Evolutionary conservation across 495 filamentous ascomycete genomes (phyloP).

Genomic region (Xylaria castorea): DNA sequence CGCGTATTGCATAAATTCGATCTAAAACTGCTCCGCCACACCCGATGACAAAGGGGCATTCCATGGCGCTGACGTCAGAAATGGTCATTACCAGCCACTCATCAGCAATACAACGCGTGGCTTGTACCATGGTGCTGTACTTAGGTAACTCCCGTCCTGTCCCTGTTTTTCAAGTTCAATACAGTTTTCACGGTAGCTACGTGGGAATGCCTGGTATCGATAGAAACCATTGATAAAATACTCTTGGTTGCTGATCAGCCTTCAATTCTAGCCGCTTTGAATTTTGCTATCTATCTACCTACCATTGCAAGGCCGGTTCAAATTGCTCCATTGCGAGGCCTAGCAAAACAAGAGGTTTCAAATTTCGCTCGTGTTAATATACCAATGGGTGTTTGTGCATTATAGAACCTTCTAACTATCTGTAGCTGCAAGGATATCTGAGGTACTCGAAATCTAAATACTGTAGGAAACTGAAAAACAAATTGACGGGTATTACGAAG

Average conservation of each 20-base stretch:
- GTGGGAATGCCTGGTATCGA: too few species aligned
- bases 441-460: neutral
- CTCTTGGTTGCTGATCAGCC: too few species aligned
- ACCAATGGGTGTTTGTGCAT: neutral
- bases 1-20: neutral
- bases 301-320: neutral
- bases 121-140: neutral
- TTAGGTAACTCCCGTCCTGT: too few species aligned
- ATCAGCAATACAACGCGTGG: neutral
- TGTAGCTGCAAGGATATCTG: too few species aligned
- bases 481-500: neutral
- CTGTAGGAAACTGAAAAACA: neutral
- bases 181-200: too few species aligned
- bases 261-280: too few species aligned
- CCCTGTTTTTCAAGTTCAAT: too few species aligned
- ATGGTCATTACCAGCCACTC: neutral
- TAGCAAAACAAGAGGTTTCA: neutral
- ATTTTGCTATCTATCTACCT: neutral
- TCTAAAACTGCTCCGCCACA: conserved; percentile 19
- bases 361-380: neutral
- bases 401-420: too few species aligned
- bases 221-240: too few species aligned
- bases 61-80: conserved; percentile 2
- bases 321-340: neutral
- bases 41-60: neutral